Evolutionary conservation across 352 stramenopile species (phyloP), one percentile per base, ranked within the genome.

Genomic region (Thalassiosira sp.): DNA sequence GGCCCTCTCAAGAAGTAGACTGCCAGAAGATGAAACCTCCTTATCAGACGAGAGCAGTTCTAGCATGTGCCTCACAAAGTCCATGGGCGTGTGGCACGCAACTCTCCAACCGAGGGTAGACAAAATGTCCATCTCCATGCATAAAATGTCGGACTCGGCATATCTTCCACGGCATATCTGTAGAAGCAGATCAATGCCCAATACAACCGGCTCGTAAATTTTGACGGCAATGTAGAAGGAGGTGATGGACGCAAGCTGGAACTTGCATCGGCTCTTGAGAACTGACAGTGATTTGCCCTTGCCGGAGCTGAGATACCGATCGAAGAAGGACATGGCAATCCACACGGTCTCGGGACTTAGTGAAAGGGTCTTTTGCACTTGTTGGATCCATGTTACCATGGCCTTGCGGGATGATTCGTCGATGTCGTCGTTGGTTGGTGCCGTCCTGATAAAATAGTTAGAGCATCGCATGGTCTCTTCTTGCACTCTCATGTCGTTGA

Each of bases 201-300:
- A 33, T 43, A 62, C 78, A 48, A 67, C 63, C 31, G 61, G 67
- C 49, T 76, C 64, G 54, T 81, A n/a, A 18, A 90, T 27, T 67
- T 92, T 92, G 20, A 89, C 79, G 18, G 84, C 73, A 0, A 84
- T 76, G 70, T 92, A 92, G 20, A 92, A 76, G 10, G 72, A 67
- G 3, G 87, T 87, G 66, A 92, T 88, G n/a, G 84, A 82, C 24
- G 75, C 72, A 10, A 92, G 79, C 48, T 92, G 87, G 56, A 87
- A 92, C 27, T 49, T 62, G 16, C 59, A 58, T 53, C 61, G 76
- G 59, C 40, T 48, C n/a, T 48, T 27, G 8, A 81, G 46, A 16
- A 59, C 58, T 25, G 18, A 6, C 7, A n/a, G n/a, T n/a, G n/a
- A n/a, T n/a, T n/a, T n/a, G 28, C 66, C 58, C 15, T 20, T 40